Conservation (phyloP, 2,329 filamentous ascomycete genomes). For the Xylariaceae sp. region DNA sequence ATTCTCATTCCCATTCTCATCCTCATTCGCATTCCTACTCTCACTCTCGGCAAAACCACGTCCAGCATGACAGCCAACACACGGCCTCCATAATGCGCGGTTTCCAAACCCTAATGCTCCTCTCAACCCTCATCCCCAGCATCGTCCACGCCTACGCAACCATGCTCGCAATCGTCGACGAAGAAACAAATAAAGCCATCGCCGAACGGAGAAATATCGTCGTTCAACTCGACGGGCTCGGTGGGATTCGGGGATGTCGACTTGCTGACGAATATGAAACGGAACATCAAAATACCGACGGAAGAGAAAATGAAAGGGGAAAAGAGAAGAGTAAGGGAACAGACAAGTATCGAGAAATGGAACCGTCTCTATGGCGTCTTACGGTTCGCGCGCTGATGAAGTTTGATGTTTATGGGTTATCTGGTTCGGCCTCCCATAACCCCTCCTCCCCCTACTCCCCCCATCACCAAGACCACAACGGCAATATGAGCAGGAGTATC, state of each 20-base stretch:
- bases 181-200: conserved; percentile 42
- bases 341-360: conserved; percentile 37
- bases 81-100: conserved; percentile 40
- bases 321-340: too few relatives aligned
- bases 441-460: conserved; percentile 4
- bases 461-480: too few relatives aligned
- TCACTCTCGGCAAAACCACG: background rate
- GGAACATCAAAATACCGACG: too few relatives aligned
- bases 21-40: too few relatives aligned
- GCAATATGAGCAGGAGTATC: too few relatives aligned
- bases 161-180: conserved; percentile 51
- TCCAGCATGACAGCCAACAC: background rate
- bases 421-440: conserved; percentile 8
- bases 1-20: too few relatives aligned
- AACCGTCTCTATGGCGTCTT: conserved; percentile 49
- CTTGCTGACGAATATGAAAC: background rate
- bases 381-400: conserved; percentile 50
- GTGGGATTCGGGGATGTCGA: conserved; percentile 42
- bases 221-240: conserved; percentile 43
- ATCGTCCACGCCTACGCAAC: conserved; percentile 52
- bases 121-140: conserved; percentile 52
- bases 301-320: too few relatives aligned
- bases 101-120: conserved; percentile 55
- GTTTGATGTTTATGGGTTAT: conserved; percentile 52
- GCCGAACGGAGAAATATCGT: conserved; percentile 37